phyloP scores from a whole-genome alignment of 371 early-diverging fungal species.

The Syncephalastrum monosporum region DNA sequence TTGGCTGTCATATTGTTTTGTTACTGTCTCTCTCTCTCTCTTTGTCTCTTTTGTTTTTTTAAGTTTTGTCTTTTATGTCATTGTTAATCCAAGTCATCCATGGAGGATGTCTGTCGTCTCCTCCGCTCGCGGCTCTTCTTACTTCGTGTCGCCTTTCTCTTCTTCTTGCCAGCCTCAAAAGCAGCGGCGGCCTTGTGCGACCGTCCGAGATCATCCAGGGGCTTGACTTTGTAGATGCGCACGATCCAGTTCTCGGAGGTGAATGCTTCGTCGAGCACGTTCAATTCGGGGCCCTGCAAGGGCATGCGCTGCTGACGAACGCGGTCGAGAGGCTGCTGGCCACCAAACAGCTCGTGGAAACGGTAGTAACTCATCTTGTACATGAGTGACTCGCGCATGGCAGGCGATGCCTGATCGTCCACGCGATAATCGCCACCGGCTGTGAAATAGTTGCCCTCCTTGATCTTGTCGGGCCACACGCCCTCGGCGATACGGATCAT shows the following conservation, averaged over 20 bases:
- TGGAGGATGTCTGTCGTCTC: constrained; percentile 25
- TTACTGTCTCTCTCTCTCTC: too few species aligned
- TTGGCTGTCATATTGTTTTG: too few species aligned
- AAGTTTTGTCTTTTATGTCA: too few species aligned
- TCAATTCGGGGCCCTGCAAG: constrained; percentile 74
- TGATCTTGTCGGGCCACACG: constrained; percentile 92
- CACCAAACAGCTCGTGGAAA: constrained; percentile 84
- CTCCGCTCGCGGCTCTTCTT: constrained; percentile 46
- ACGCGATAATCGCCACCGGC: constrained; percentile 90
- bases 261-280: constrained; percentile 89
- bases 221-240: constrained; percentile 96
- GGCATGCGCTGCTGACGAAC: constrained; percentile 85
- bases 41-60: too few species aligned
- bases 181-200: constrained; percentile 68
- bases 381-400: constrained; percentile 93
- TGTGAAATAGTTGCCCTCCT: constrained; percentile 88
- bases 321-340: constrained; percentile 76
- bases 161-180: constrained; percentile 60
- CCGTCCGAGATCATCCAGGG: constrained; percentile 89
- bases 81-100: constrained; percentile 15
- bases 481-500: constrained; percentile 99
- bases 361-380: constrained; percentile 98
- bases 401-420: constrained; percentile 83
- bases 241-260: constrained; percentile 94
- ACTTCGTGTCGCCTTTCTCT: constrained; percentile 31